A percentile compares a stretch with the other conserved stretches of the same genome.
phyloP scores from a whole-genome alignment of 495 filamentous ascomycete genomes.

The Podospora tetraspora region DNA sequence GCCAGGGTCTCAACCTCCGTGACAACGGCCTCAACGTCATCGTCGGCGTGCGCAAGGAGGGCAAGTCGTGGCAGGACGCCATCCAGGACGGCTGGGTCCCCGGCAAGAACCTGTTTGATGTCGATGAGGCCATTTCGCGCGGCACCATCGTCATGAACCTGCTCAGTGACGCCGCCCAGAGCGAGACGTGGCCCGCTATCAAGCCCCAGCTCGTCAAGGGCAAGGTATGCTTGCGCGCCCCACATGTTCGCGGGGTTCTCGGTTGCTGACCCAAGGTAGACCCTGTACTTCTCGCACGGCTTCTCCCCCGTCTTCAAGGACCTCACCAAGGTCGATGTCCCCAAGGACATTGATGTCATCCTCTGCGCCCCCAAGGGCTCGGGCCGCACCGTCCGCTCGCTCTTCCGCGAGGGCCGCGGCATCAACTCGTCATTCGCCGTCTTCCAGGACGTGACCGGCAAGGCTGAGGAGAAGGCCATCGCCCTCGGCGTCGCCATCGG shows the following conservation, averaged over 20 bases:
- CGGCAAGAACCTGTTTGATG: constrained; percentile 95
- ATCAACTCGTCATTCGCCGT: constrained; percentile 99
- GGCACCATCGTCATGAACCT: constrained; percentile 99
- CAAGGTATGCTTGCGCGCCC: constrained; percentile 55
- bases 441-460: constrained; percentile 95
- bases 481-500: constrained; percentile 95
- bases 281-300: constrained; percentile 99
- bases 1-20: constrained; percentile 97
- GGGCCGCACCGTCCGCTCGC: constrained; percentile 93
- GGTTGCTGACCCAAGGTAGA: constrained; percentile 44
- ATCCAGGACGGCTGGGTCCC: constrained; percentile 96
- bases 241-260: not conserved
- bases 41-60: constrained; percentile 95
- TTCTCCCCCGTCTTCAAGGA: constrained; percentile 99
- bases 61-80: constrained; percentile 96
- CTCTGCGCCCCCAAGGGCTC: constrained; percentile 98
- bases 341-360: constrained; percentile 93
- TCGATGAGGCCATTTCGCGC: constrained; percentile 88
- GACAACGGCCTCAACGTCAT: constrained; percentile 99
- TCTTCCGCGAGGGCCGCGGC: constrained; percentile 96
- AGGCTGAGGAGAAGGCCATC: constrained; percentile 96
- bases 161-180: constrained; percentile 93
- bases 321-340: constrained; percentile 96
- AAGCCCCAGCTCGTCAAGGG: constrained; percentile 98
- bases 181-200: constrained; percentile 95